A percentile compares a stretch with the other conserved stretches of the same genome.
Conservation (phyloP, 2,329 filamentous ascomycete species). For the Scedosporium boydii region DNA sequence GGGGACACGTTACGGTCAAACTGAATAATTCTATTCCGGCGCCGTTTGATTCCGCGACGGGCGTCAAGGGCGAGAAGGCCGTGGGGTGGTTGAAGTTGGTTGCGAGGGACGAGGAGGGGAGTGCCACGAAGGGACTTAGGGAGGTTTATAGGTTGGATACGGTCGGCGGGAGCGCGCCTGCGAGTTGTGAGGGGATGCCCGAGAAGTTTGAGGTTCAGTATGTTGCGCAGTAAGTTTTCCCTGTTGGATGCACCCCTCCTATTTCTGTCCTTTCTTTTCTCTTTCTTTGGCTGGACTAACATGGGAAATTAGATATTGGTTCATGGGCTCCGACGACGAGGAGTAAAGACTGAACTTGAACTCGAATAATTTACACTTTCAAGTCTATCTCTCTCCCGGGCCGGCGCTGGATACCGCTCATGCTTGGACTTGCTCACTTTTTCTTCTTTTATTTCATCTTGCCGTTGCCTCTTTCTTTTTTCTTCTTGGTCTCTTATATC, state of each 20-base stretch:
- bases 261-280: background rate
- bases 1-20: slow-evolving; percentile 45
- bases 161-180: slow-evolving; percentile 67
- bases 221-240: slow-evolving; percentile 63
- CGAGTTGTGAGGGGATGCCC: slow-evolving; percentile 58
- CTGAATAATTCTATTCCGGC: slow-evolving; percentile 55
- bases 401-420: background rate
- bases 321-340: slow-evolving; percentile 11
- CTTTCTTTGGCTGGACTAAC: slow-evolving; percentile 8
- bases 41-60: slow-evolving; percentile 49
- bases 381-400: too few relatives aligned
- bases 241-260: too few relatives aligned
- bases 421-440: background rate
- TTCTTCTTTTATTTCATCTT: background rate
- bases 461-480: background rate
- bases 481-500: background rate
- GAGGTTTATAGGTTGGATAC: slow-evolving; percentile 80
- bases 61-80: slow-evolving; percentile 54
- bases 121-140: slow-evolving; percentile 52
- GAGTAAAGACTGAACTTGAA: background rate
- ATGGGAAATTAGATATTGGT: slow-evolving; percentile 25
- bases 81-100: slow-evolving; percentile 75
- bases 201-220: slow-evolving; percentile 67
- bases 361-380: background rate
- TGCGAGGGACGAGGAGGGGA: slow-evolving; percentile 32